These are phyloP conservation scores for Cichorium intybus DNA, from an alignment of 140 eudicot species.

Conservation along the genomic window DNA sequence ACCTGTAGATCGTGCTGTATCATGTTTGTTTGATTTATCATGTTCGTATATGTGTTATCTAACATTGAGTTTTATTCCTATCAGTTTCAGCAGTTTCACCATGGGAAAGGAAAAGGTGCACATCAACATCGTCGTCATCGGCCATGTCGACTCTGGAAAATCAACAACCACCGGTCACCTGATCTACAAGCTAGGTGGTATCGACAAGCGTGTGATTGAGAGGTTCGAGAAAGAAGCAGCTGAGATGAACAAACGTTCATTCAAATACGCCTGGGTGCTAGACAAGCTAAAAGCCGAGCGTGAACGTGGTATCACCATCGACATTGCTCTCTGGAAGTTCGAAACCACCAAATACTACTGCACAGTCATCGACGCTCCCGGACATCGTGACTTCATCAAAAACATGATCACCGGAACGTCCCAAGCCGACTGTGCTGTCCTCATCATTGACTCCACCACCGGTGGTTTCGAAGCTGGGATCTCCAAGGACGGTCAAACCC, in stretches of 20 bases:
- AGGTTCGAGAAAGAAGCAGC: conserved; percentile 33
- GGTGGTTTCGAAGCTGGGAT: conserved; percentile 34
- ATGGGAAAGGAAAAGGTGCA: conserved; percentile 35
- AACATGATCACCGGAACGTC: conserved; percentile 32
- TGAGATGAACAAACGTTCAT: conserved; percentile 33
- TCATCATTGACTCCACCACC: conserved; percentile 32
- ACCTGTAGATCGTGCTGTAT: background rate
- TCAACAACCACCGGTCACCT: conserved; percentile 33
- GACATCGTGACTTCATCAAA: conserved; percentile 31
- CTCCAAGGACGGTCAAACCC: conserved; percentile 31
- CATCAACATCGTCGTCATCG: conserved; percentile 29
- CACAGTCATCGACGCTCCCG: conserved; percentile 34
- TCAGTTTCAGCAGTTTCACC: background rate
- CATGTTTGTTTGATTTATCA: background rate
- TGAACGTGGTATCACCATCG: conserved; percentile 34
- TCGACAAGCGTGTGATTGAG: conserved; percentile 34
- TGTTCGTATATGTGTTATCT: background rate
- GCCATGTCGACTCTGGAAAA: conserved; percentile 35
- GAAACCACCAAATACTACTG: conserved; percentile 29
- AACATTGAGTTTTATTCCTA: background rate
- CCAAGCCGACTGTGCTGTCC: conserved; percentile 31
- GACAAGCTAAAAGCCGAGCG: conserved; percentile 35
- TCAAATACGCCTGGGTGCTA: conserved; percentile 31
- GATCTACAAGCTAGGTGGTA: conserved; percentile 35
- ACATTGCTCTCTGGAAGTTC: conserved; percentile 30